A percentile compares a stretch with the other conserved stretches of the same genome.
Conservation (phyloP, 257 asterid species). For the Scutellaria baicalensis region DNA sequence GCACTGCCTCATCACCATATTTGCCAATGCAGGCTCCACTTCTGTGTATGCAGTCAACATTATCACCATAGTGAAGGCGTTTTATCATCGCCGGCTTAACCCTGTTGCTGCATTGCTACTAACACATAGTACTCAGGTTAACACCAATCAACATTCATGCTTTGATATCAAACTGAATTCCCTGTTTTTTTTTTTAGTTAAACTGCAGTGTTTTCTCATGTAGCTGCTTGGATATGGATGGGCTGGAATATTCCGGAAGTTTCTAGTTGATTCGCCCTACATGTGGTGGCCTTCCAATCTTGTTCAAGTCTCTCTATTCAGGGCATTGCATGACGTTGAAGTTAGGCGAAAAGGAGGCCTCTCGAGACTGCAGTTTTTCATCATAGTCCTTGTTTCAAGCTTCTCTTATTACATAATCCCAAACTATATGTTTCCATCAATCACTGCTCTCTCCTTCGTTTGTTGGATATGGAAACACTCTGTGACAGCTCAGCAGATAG, state of each 20-base stretch:
- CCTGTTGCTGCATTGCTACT: slow-evolving; percentile 49
- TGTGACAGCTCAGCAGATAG: slow-evolving; percentile 52
- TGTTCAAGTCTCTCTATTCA: slow-evolving; percentile 66
- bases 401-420: slow-evolving; percentile 59
- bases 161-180: neutral
- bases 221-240: slow-evolving; percentile 73
- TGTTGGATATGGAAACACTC: slow-evolving; percentile 70
- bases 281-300: slow-evolving; percentile 88
- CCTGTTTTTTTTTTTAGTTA: neutral
- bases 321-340: slow-evolving; percentile 61
- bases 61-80: slow-evolving; percentile 51
- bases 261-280: slow-evolving; percentile 63
- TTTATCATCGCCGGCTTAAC: slow-evolving; percentile 40
- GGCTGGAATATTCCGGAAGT: slow-evolving; percentile 66
- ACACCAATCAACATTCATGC: neutral
- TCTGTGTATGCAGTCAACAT: slow-evolving; percentile 42
- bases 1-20: slow-evolving; percentile 59
- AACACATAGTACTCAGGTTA: slow-evolving; percentile 48
- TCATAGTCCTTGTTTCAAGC: slow-evolving; percentile 44
- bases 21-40: slow-evolving; percentile 49
- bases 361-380: slow-evolving; percentile 63
- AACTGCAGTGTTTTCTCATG: neutral
- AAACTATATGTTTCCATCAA: slow-evolving; percentile 53
- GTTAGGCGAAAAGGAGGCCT: slow-evolving; percentile 49
- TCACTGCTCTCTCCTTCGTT: slow-evolving; percentile 53